A percentile compares a stretch with the other conserved stretches of the same genome.
Conservation (phyloP, 106 monocot genomes). For the Dioscorea alata region DNA sequence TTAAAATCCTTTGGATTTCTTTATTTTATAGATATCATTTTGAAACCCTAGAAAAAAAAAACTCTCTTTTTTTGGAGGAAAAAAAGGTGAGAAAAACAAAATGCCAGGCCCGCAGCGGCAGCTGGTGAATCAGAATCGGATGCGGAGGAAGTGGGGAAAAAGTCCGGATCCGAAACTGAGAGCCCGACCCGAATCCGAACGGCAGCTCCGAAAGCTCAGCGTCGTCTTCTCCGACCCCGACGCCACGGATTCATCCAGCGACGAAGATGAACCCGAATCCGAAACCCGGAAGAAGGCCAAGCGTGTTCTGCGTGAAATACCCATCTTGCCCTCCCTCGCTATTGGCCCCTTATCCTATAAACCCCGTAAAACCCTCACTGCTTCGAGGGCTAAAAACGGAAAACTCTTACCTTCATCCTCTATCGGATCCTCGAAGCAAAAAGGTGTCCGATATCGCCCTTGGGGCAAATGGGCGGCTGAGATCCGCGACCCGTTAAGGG, state of each 20-base stretch:
- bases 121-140: background rate
- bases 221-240: slow-evolving; percentile 42
- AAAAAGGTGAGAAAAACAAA: background rate
- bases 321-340: background rate
- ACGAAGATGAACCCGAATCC: background rate
- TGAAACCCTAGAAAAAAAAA: background rate
- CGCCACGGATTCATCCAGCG: slow-evolving; percentile 30
- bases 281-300: background rate
- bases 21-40: slow-evolving; percentile 4
- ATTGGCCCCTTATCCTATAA: background rate
- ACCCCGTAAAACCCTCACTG: background rate
- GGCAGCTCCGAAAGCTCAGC: slow-evolving; percentile 14
- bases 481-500: slow-evolving; percentile 44
- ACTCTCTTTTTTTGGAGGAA: background rate
- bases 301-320: slow-evolving; percentile 12
- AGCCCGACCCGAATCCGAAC: background rate
- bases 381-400: background rate
- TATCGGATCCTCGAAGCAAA: background rate
- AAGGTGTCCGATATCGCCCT: slow-evolving; percentile 34
- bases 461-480: slow-evolving; percentile 75
- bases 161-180: background rate
- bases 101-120: slow-evolving; percentile 8
- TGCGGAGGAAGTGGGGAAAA: background rate
- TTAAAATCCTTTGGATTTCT: slow-evolving; percentile 36
- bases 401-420: background rate